Base-by-base conservation (phyloP, 2,329 filamentous ascomycete species). In the Claviceps paspali region DNA sequence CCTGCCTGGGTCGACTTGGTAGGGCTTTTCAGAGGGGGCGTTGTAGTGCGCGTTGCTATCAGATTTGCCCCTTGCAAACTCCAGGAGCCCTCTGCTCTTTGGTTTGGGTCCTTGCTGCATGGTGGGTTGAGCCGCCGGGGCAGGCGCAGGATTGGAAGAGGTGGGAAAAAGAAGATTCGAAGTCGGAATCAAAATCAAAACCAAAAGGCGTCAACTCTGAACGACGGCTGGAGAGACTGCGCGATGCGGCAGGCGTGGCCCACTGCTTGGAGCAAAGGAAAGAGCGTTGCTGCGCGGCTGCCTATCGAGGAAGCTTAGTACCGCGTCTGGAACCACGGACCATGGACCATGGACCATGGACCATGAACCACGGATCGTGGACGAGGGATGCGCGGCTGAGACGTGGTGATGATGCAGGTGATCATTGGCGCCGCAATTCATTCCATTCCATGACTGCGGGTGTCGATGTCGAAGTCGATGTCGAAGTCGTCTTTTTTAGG, bases 41-140 rank as follows among this genome's bases (percentile, higher is more conserved):
- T 49, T 47, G 18, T 43, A 39, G 35, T 43, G 44, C 34, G 34
- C 42, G 21, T 46, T 49, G 38, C 37, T 41, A 28, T 53, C 49
- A 27, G 47, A 49, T 15, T 42, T 45, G 15, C 44, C 42, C 27
- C 52, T 47, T 27, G 51, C 56, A 43, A 59, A 59, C 15, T 49
- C 48, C 35, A 49, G 38, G 12, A 59, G 52, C 35, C 53, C 48
- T 29, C 52, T 47, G 19, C 48, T 43, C 44, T 51, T 55, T 28
- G 52, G 50, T 41, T 54, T 59, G 18, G 55, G 36, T 28, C 47
- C 49, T 31, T 43, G 46, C 12, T 52, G 48, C 54, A 57, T 57
- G 21, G 22, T 49, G 29, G 14, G n/a, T n/a, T 9, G 22, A 15
- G 26, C 19, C 10, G 23, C 15, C 15, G 9, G 12, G 29, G 29